These are phyloP conservation scores for Ustulina deusta DNA, from an alignment of 2,329 filamentous ascomycete genomes.

Conservation along the genomic window DNA sequence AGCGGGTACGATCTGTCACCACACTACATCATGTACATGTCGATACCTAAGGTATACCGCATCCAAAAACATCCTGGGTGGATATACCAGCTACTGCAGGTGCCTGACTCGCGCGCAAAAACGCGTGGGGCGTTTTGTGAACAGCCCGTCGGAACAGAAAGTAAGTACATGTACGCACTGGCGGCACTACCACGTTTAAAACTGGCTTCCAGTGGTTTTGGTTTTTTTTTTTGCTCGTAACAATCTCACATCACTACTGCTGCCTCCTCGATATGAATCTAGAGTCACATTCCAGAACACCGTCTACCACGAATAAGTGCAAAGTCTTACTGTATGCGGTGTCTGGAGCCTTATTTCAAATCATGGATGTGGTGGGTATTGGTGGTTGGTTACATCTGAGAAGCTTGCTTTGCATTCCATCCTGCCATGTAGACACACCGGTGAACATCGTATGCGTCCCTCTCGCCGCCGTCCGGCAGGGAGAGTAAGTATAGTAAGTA, in stretches of 20 bases:
- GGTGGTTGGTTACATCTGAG: background rate
- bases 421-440: background rate
- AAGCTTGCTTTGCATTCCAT: background rate
- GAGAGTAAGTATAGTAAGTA: too few species aligned
- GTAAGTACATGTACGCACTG: too few species aligned
- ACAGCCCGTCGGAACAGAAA: too few species aligned
- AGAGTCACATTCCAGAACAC: background rate
- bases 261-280: background rate
- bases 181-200: too few species aligned
- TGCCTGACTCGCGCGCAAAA: constrained; percentile 21
- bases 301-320: background rate
- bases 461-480: background rate
- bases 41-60: too few species aligned
- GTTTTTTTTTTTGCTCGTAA: background rate
- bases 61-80: too few species aligned
- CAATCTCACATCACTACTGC: background rate
- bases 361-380: background rate
- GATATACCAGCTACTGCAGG: background rate
- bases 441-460: background rate
- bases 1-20: constrained; percentile 27
- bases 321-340: background rate
- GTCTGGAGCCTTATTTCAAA: background rate
- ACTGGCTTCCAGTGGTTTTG: too few species aligned
- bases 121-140: background rate
- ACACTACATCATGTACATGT: too few species aligned